phyloP scores from a whole-genome alignment of 2,329 filamentous ascomycete genomes.

The Xylaria multiplex region DNA sequence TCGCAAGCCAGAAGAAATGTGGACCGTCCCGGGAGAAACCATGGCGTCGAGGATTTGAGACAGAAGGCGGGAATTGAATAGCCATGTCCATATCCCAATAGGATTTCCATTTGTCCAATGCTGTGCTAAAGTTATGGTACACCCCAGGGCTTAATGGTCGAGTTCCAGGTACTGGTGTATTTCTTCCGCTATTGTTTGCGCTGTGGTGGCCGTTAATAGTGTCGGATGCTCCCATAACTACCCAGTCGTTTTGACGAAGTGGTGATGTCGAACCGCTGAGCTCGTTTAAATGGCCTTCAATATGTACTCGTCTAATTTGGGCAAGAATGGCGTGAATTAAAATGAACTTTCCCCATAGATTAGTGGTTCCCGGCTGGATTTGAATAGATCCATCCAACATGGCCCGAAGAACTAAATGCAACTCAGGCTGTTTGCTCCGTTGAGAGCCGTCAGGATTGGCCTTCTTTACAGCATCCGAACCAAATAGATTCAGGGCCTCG shows the following conservation, averaged over 20 bases:
- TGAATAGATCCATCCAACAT: constrained; percentile 68
- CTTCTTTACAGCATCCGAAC: constrained; percentile 62
- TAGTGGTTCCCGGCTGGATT: constrained; percentile 73
- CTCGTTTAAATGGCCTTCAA: constrained; percentile 53
- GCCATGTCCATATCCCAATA: constrained; percentile 77
- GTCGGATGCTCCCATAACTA: constrained; percentile 56
- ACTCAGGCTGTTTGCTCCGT: constrained; percentile 70
- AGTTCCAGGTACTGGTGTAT: constrained; percentile 57
- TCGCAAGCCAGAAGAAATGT: constrained; percentile 78
- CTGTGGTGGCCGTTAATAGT: constrained; percentile 55
- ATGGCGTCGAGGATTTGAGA: constrained; percentile 65
- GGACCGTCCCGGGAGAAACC: constrained; percentile 78
- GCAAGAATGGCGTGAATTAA: constrained; percentile 75
- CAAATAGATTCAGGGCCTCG: constrained; percentile 71
- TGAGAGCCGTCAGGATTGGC: constrained; percentile 71
- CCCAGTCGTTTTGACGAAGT: constrained; percentile 68
- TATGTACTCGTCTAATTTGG: constrained; percentile 62
- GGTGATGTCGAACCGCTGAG: constrained; percentile 62
- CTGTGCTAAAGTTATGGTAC: constrained; percentile 61
- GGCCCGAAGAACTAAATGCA: constrained; percentile 69
- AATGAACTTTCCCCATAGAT: constrained; percentile 78
- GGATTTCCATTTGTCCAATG: constrained; percentile 76
- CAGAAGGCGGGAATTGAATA: constrained; percentile 70
- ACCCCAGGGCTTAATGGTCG: constrained; percentile 57
- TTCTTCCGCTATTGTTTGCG: constrained; percentile 57